Conservation (phyloP, 345 rosid species). For the rapeseed (Brassica napus) region DNA sequence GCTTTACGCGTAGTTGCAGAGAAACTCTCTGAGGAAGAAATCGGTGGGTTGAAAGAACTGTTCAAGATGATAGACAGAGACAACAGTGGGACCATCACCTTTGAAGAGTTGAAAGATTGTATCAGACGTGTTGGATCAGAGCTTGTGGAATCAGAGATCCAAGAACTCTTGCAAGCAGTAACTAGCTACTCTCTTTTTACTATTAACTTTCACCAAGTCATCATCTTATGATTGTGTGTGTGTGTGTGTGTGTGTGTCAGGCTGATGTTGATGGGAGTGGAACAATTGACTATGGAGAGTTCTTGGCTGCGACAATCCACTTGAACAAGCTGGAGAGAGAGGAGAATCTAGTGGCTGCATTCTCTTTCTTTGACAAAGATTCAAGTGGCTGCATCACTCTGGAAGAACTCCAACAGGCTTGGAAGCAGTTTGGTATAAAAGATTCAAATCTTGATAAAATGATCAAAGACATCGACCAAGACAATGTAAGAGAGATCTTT, state of each 20-base stretch:
- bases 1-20: constrained; percentile 79
- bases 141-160: constrained; percentile 83
- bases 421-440: too few relatives aligned
- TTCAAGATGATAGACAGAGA: constrained; percentile 29
- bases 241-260: constrained; percentile 35
- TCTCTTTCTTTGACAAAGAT: constrained; percentile 30
- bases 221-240: neutral
- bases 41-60: constrained; percentile 73
- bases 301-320: constrained; percentile 80
- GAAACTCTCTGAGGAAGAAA: constrained; percentile 57
- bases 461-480: constrained; percentile 53
- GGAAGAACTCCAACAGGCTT: too few relatives aligned
- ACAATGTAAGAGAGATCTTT: constrained; percentile 52
- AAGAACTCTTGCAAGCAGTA: constrained; percentile 72
- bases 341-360: constrained; percentile 68
- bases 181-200: constrained; percentile 17
- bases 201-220: neutral
- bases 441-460: too few relatives aligned
- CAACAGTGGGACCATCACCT: constrained; percentile 61
- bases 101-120: constrained; percentile 67
- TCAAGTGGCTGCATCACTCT: too few relatives aligned
- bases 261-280: constrained; percentile 85
- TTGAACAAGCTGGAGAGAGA: constrained; percentile 78
- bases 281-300: constrained; percentile 74
- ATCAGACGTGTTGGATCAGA: constrained; percentile 64